Evolutionary conservation across 31 red algal genomes (phyloP).

Genomic region (Asparagopsis taxiformis): DNA sequence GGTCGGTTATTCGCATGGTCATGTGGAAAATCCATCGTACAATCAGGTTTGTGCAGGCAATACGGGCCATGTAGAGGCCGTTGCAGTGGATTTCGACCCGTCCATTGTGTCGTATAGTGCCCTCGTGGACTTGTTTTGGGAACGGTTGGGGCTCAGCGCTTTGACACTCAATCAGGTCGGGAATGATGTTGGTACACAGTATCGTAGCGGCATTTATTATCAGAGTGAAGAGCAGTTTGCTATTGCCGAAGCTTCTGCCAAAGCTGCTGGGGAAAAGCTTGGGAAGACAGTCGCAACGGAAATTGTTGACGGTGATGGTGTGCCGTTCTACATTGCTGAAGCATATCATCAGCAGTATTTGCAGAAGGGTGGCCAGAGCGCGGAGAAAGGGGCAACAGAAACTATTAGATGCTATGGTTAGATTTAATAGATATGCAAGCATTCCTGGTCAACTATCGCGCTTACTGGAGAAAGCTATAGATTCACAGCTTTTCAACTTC

Average conservation of each 20-base stretch:
- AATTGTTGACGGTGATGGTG: constrained; percentile 16
- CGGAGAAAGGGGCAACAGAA: neutral
- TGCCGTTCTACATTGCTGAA: constrained; percentile 76
- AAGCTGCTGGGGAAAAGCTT: constrained; percentile 21
- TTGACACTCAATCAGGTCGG: constrained; percentile 80
- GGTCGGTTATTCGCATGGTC: constrained; percentile 85
- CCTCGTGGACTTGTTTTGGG: constrained; percentile 80
- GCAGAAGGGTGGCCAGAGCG: constrained; percentile 28
- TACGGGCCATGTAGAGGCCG: constrained; percentile 91
- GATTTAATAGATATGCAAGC: no score
- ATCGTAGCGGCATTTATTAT: constrained; percentile 85
- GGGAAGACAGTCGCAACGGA: constrained; percentile 40
- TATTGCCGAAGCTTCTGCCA: constrained; percentile 45
- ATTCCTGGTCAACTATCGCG: no score
- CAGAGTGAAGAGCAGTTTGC: constrained; percentile 47
- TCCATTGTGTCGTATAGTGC: constrained; percentile 47
- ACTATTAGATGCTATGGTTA: neutral
- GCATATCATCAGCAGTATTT: constrained; percentile 80
- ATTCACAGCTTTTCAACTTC: no score
- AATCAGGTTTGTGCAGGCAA: constrained; percentile 79
- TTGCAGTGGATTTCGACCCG: constrained; percentile 89
- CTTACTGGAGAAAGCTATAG: no score
- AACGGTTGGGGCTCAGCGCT: constrained; percentile 62
- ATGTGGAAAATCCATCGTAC: constrained; percentile 69
- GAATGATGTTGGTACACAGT: constrained; percentile 92